A percentile compares a stretch with the other conserved stretches of the same genome.
Conservation (phyloP, 129 eudicot genomes). For the Helichrysum umbraculigerum region DNA sequence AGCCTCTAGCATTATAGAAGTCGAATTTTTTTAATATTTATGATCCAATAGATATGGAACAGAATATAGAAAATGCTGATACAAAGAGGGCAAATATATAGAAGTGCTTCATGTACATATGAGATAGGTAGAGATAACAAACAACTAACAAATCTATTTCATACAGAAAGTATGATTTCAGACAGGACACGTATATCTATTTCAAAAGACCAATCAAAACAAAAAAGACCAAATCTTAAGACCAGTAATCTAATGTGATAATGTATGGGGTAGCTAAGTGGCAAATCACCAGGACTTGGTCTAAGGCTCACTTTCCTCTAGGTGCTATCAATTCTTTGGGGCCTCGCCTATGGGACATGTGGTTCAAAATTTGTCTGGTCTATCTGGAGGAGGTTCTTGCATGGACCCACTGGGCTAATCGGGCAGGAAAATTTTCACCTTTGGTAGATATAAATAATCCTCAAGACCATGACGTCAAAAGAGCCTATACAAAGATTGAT, state of each 20-base stretch:
- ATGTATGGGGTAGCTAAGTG: not conserved
- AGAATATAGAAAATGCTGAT: constrained; percentile 13
- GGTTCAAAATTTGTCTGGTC: not conserved
- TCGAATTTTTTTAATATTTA: not conserved
- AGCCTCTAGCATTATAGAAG: constrained; percentile 56
- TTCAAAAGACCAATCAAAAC: not conserved
- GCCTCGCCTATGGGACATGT: not conserved
- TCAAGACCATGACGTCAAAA: not conserved
- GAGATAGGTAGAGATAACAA: not conserved
- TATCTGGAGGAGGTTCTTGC: not conserved
- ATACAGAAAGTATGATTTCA: not conserved
- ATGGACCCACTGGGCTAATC: not conserved
- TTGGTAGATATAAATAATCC: not conserved
- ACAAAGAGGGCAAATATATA: not conserved
- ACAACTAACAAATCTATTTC: not conserved
- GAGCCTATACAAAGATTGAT: not conserved
- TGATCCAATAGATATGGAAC: constrained; percentile 6
- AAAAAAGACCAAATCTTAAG: not conserved
- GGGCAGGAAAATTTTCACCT: not conserved
- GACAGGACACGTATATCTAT: not conserved
- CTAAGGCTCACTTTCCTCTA: not conserved
- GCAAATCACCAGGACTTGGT: not conserved
- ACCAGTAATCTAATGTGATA: not conserved
- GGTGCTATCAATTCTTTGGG: not conserved
- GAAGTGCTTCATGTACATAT: not conserved